Base-by-base conservation (phyloP, 1,284 basidiomycete species). In the Boletus putidus region DNA sequence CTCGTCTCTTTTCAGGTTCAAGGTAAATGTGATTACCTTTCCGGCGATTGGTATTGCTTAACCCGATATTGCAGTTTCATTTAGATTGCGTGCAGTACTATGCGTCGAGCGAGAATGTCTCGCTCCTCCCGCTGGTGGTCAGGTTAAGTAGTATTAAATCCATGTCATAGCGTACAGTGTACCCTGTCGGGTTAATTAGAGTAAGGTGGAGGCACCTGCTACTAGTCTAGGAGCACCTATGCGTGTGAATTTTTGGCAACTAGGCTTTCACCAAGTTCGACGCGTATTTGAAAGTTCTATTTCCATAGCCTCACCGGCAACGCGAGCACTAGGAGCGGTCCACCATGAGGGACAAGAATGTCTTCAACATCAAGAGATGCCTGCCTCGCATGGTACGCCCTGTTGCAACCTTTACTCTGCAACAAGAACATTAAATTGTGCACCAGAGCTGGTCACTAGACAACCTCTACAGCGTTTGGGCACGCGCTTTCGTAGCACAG, bases 21-120 rank as follows among this genome's bases (percentile, higher is more conserved):
- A 77, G 72, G 82, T 80, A 64, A 60, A 46, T 53, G 4, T 46
- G 7, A 29, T 49, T 18, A n/a, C 12, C 23, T 27, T 18, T 18
- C 12, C 4, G 18, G 14, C 4, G n/a, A 51, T 25, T 39, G 15
- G 8, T 23, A 7, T 52, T 29, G n/a, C 47, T 62, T 40, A 58
- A 33, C 51, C 12, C 39, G 27, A 53, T 53, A 15, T 55, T 40
- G 10, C 65, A 87, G 80, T 82, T 88, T 21, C 87, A 92, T 65
- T 77, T 92, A 35, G 88, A 92, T 65, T 89, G 87, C 67, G 88
- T 94, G 25, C 89, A 90, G 64, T 92, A 87, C 71, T 89, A 91
- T 67, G 91, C 91, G 2, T 91, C 90, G 16, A 91, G 90, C 74
- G 92, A 94, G 72, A 93, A 92, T 66, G 87, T 89, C 2, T 88